Conservation (phyloP, 192 early-diverging fungal species). For the Backusella circina region DNA sequence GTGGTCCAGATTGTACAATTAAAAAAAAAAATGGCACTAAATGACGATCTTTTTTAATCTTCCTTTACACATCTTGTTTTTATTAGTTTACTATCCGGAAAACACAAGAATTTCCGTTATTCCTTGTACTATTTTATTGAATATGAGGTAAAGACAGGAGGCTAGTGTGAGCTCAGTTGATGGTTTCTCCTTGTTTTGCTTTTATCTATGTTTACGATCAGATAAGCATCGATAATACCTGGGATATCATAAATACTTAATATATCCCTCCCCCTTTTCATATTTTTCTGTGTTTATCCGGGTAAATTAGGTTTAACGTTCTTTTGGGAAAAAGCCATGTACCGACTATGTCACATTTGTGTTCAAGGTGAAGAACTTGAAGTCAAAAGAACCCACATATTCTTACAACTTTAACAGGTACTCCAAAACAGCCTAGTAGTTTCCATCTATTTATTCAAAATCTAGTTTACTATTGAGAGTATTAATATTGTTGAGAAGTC, state of each 20-base stretch:
- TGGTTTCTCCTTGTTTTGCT: neutral
- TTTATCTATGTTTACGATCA: neutral
- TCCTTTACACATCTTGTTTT: too few species aligned
- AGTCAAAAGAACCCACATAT: neutral
- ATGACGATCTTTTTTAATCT: neutral
- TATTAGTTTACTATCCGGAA: neutral
- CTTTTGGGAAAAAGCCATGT: neutral
- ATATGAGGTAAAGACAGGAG: neutral
- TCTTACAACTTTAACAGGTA: neutral
- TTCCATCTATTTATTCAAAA: too few species aligned
- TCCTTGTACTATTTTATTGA: neutral
- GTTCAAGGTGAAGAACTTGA: neutral
- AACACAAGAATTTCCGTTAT: too few species aligned
- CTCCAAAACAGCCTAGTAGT: too few species aligned
- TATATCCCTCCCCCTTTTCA: neutral
- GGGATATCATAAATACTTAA: neutral
- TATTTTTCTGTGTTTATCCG: neutral
- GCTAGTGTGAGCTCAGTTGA: neutral
- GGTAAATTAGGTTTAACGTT: neutral
- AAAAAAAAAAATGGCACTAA: neutral
- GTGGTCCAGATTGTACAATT: neutral
- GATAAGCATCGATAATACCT: too few species aligned
- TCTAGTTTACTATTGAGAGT: neutral
- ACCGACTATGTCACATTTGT: neutral
- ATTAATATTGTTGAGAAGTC: neutral